These are phyloP conservation scores for Rosa lucieae DNA, from an alignment of 306 rosid species.

Conservation along the genomic window DNA sequence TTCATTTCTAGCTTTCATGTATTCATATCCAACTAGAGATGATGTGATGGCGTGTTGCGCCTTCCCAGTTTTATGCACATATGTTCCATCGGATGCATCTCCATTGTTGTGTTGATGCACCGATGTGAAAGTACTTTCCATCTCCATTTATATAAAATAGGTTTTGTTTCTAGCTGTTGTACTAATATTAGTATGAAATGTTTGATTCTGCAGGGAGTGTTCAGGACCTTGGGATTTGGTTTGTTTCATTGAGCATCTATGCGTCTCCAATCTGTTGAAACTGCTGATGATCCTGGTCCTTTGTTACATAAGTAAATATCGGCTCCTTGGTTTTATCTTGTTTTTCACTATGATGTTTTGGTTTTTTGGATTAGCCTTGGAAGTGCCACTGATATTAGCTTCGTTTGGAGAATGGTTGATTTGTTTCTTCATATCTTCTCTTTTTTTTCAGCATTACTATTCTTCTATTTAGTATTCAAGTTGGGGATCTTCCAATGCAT, in stretches of 20 bases:
- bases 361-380: not conserved
- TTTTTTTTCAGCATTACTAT: conserved; percentile 36
- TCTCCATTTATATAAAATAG: not conserved
- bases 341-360: not conserved
- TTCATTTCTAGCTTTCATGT: not conserved
- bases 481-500: conserved; percentile 55
- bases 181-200: not conserved
- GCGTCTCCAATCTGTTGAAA: conserved; percentile 33
- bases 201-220: conserved; percentile 39
- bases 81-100: not conserved
- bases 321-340: not conserved
- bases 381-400: not conserved
- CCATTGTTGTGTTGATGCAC: not conserved
- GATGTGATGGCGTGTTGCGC: not conserved
- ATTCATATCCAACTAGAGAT: not conserved
- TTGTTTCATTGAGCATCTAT: conserved; percentile 50
- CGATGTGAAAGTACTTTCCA: not conserved
- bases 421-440: no score
- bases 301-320: conserved; percentile 40
- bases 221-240: conserved; percentile 43
- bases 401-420: not conserved
- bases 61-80: not conserved
- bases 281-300: conserved; percentile 43
- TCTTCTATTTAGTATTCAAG: conserved; percentile 46
- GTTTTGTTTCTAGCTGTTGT: not conserved